Base-by-base conservation (phyloP, 495 filamentous ascomycete species). In the Xylaria intraflava region DNA sequence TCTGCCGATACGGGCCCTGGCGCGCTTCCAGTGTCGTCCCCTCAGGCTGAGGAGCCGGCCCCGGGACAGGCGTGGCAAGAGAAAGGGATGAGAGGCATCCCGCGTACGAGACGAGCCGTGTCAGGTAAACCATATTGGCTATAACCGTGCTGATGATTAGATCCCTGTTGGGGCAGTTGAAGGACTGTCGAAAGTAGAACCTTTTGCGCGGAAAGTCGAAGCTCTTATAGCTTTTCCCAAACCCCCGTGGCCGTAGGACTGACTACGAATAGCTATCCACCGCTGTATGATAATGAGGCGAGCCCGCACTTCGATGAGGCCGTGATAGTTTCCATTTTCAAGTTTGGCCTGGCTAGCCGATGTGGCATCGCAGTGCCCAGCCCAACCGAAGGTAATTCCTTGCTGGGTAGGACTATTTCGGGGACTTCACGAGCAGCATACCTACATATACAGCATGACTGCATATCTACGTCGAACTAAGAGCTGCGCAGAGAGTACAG, bases 51-150 rank as follows among this genome's bases (percentile, higher is more conserved):
- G 39, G 23, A 12, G 47, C 48, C 5, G 23, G 27, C 24, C 48
- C 48, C 8, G 22, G 8, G 10, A 20, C n/a, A 10, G 48, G 48
- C 17, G 3, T 30, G 12, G 17, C 33, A 33, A 51, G 23, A 9
- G 30, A 50, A 22, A 50, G 48, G 11, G 48, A 29, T 23, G 17
- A 51, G n/a, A 51, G 36, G 8, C 38, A 30, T 24, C 48, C 48
- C 1, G 16, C 12, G 23, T 33, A 51, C 11, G 48, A 51, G 26
- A 43, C 3, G 19, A 51, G n/a, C 2, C 6, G 48, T 3, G 26
- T 16, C 9, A 12, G 41, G 7, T 6, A 26, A 12, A 51, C 48
- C 48, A 51, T 51, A 10, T 22, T 42, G 16, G 12, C 6, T 20
- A 30, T 38, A 19, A 6, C 2, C 14, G 8, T 11, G 2, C 23